A percentile compares a stretch with the other conserved stretches of the same genome.
Evolutionary conservation across 164 flowering plant species (phyloP).

Genomic region (Magnolia changhungtana): DNA sequence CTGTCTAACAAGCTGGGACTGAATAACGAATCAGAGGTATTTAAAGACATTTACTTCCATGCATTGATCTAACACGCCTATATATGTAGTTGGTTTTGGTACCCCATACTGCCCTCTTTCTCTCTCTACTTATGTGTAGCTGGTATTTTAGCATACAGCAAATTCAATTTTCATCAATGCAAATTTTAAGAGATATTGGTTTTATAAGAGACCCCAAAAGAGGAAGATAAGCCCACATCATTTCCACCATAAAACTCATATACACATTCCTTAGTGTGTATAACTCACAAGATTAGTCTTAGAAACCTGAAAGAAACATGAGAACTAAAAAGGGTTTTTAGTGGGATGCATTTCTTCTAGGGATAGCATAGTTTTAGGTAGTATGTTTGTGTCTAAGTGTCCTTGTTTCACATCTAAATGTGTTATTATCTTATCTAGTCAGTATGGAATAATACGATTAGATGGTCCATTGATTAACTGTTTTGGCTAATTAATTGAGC

Average conservation of each 20-base stretch:
- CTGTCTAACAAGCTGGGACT: constrained; percentile 82
- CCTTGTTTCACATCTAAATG: constrained; percentile 4
- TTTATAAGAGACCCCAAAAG: constrained; percentile 15
- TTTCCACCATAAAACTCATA: background rate
- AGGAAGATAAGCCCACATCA: constrained; percentile 1
- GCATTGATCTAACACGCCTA: constrained; percentile 3
- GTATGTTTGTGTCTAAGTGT: constrained; percentile 30
- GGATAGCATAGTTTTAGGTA: constrained; percentile 45
- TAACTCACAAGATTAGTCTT: constrained; percentile 16
- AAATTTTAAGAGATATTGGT: background rate
- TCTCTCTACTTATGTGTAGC: background rate
- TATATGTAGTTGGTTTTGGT: constrained; percentile 7
- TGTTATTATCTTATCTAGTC: constrained; percentile 1
- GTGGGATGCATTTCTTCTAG: constrained; percentile 10
- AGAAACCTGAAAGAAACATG: constrained; percentile 51
- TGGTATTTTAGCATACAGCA: background rate
- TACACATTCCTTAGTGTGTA: constrained; percentile 2
- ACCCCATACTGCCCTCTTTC: background rate
- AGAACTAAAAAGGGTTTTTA: constrained; percentile 36
- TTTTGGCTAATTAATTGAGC: background rate
- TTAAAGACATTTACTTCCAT: constrained; percentile 12
- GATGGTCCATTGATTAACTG: background rate
- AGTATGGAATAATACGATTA: background rate
- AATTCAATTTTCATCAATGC: constrained; percentile 4
- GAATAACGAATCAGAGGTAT: constrained; percentile 94